phyloP scores from a whole-genome alignment of 805 yeast genomes.

The Candida wancherniae region DNA sequence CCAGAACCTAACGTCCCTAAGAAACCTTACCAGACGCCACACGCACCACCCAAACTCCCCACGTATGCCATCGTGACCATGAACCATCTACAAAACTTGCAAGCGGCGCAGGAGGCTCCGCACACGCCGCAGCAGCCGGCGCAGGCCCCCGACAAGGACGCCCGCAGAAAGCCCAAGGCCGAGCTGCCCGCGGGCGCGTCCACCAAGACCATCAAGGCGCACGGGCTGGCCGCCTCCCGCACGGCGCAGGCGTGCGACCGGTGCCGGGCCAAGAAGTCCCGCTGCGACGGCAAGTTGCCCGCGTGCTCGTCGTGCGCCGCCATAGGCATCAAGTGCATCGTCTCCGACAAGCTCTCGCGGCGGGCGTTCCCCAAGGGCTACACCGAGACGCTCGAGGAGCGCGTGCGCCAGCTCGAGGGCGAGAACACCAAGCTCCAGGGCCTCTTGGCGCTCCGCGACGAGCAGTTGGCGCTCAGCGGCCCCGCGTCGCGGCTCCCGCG shows the following conservation, averaged over 20 bases:
- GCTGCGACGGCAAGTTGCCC: slow-evolving; percentile 72
- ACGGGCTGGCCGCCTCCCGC: slow-evolving; percentile 61
- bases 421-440: slow-evolving; percentile 70
- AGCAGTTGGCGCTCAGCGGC: slow-evolving; percentile 43
- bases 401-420: slow-evolving; percentile 79
- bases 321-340: slow-evolving; percentile 83
- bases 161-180: too few species aligned
- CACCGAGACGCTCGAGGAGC: slow-evolving; percentile 83
- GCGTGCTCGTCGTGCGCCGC: slow-evolving; percentile 73
- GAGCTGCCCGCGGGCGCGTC: neutral
- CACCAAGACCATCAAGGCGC: slow-evolving; percentile 52
- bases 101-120: too few species aligned
- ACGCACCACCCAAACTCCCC: too few species aligned
- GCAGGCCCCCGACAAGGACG: too few species aligned
- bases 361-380: slow-evolving; percentile 89
- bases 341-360: slow-evolving; percentile 81
- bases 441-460: slow-evolving; percentile 58
- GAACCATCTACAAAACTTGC: too few species aligned
- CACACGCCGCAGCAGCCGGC: too few species aligned
- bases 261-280: slow-evolving; percentile 74
- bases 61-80: too few species aligned
- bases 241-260: slow-evolving; percentile 92
- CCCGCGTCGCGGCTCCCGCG: slow-evolving; percentile 1
- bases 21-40: too few species aligned
- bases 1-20: too few species aligned